Base-by-base conservation (phyloP, 352 stramenopile genomes). In the Aphanomyces stellatus region DNA sequence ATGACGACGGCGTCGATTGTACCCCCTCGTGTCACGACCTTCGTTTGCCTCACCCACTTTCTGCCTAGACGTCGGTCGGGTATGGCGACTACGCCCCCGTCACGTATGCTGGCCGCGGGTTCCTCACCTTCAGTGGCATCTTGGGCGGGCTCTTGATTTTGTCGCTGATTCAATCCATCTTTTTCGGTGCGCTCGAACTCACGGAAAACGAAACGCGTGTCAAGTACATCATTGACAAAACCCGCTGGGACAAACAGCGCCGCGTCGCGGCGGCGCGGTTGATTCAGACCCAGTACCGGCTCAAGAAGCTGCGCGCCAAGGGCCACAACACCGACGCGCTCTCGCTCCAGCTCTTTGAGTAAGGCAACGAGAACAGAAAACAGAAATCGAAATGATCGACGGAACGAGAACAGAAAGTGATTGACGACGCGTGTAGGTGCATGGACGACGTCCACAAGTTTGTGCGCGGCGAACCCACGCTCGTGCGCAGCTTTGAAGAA, bases 71-170 rank as follows among this genome's bases (percentile, higher is more conserved):
- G 17, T 78, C 79, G 3, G 88, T 81, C 24, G 82, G 82, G 15
- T 87, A 89, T 48, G 82, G 82, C 17, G 82, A 91, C 57, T 88
- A 86, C 61, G 87, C 78, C 34, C 82, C 82, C 0, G 79, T 89
- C 31, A 91, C 82, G 22, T 85, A 84, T 68, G 69, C 87, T 7
- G 82, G 82, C 2, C 77, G 82, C 0, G 70, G 63, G 0, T 88
- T 88, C 59, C 78, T 77, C 34, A 80, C 82, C 11, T 53, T 76
- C 24, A 85, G 80, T 28, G 82, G 76, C 13, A 91, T 91, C 76
- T 83, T 88, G 6, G 81, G 82, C n/a, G 80, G 82, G 2, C 65
- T 91, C 10, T 42, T 89, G 30, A 77, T 89, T 51, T 75, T 91
- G 19, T 80, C 80, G n/a, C 71, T 91, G 28, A 77, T 88, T 34